Conservation (phyloP, 805 yeast genomes). For the Millerago galiae region DNA sequence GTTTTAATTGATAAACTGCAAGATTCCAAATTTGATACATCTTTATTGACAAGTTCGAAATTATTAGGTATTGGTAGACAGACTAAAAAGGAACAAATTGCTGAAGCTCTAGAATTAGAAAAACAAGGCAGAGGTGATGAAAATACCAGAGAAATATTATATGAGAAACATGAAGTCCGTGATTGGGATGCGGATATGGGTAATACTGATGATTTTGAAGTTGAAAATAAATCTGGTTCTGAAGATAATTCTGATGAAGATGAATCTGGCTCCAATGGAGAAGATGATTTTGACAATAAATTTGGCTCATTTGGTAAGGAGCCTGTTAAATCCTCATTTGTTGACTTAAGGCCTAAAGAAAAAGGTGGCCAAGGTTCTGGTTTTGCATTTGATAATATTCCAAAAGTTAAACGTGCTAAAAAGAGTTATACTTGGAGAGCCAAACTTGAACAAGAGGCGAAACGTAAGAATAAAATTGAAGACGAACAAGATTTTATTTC, state of each 20-base stretch:
- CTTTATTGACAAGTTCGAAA: slow-evolving; percentile 65
- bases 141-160: slow-evolving; percentile 51
- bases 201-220: slow-evolving; percentile 15
- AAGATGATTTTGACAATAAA: slow-evolving; percentile 19
- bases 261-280: slow-evolving; percentile 10
- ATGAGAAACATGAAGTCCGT: slow-evolving; percentile 59
- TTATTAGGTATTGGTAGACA: slow-evolving; percentile 67
- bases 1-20: slow-evolving; percentile 66
- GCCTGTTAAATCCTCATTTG: slow-evolving; percentile 37
- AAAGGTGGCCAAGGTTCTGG: slow-evolving; percentile 62
- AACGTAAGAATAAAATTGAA: slow-evolving; percentile 38
- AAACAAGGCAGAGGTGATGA: slow-evolving; percentile 66
- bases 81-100: slow-evolving; percentile 61
- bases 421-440: slow-evolving; percentile 74
- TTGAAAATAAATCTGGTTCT: background rate
- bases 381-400: slow-evolving; percentile 56
- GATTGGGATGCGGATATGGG: slow-evolving; percentile 47
- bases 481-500: slow-evolving; percentile 56
- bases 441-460: slow-evolving; percentile 41
- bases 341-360: slow-evolving; percentile 64
- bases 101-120: slow-evolving; percentile 72
- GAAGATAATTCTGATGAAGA: slow-evolving; percentile 1
- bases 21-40: slow-evolving; percentile 58
- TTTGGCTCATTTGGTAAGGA: slow-evolving; percentile 17
- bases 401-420: slow-evolving; percentile 41